Conservation (phyloP, 345 rosid genomes). For the Microcos paniculata region DNA sequence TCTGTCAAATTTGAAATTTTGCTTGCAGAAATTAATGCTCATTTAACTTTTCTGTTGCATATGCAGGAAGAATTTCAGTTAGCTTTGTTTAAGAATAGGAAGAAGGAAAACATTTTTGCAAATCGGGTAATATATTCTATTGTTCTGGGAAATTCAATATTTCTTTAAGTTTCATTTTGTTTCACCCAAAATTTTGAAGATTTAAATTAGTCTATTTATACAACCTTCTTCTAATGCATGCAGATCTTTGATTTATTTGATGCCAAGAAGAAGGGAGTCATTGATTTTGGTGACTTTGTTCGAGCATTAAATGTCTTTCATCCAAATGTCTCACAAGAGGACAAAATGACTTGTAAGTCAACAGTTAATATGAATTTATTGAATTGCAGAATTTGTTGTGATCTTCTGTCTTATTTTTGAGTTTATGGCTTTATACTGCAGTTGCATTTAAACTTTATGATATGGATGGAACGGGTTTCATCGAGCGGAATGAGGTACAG, state of each 20-base stretch:
- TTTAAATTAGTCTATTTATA: background rate
- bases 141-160: background rate
- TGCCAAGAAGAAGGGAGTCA: slow-evolving; percentile 83
- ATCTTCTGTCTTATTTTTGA: background rate
- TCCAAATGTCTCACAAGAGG: slow-evolving; percentile 79
- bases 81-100: slow-evolving; percentile 85
- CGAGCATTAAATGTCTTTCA: slow-evolving; percentile 88
- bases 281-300: slow-evolving; percentile 95
- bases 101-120: slow-evolving; percentile 94
- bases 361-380: slow-evolving; percentile 1
- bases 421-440: slow-evolving; percentile 37
- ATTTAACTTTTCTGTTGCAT: slow-evolving; percentile 16
- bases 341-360: slow-evolving; percentile 84
- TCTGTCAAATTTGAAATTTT: background rate
- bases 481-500: slow-evolving; percentile 93
- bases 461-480: slow-evolving; percentile 83
- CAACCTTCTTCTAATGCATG: slow-evolving; percentile 17
- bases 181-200: background rate
- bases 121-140: slow-evolving; percentile 55
- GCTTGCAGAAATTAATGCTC: background rate
- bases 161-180: background rate
- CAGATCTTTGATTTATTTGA: slow-evolving; percentile 97
- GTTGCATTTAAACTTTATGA: slow-evolving; percentile 96
- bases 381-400: background rate
- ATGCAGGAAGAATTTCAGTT: slow-evolving; percentile 95